phyloP scores from a whole-genome alignment of 257 asterid species.

The Knoxia roxburghii region DNA sequence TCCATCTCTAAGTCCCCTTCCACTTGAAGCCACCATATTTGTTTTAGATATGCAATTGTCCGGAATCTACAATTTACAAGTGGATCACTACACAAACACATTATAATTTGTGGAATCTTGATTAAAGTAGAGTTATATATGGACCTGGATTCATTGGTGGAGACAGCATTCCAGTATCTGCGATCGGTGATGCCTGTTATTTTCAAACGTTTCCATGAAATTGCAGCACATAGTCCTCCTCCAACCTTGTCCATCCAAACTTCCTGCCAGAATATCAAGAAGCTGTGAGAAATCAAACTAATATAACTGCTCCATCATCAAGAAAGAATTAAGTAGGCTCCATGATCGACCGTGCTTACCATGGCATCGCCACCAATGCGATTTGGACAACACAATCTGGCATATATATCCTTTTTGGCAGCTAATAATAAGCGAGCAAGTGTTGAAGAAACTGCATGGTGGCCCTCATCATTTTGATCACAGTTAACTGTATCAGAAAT shows the following conservation, averaged over 20 bases:
- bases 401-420: constrained; percentile 36
- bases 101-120: no score
- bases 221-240: constrained; percentile 40
- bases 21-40: constrained; percentile 64
- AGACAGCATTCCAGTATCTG: constrained; percentile 44
- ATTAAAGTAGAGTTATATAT: no score
- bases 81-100: no score
- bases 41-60: constrained; percentile 43
- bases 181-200: constrained; percentile 53
- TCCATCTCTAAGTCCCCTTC: constrained; percentile 48
- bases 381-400: constrained; percentile 29
- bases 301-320: no score
- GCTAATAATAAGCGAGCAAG: neutral
- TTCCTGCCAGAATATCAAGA: no score
- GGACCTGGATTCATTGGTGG: constrained; percentile 53
- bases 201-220: constrained; percentile 61
- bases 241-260: constrained; percentile 46
- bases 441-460: no score
- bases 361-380: constrained; percentile 31
- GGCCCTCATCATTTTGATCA: no score
- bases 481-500: no score
- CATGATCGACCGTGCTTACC: constrained; percentile 33
- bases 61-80: constrained; percentile 36
- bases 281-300: no score
- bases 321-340: no score